These are phyloP conservation scores for Trichoderma semiorbis DNA, from an alignment of 2,329 filamentous ascomycete genomes.

Conservation along the genomic window DNA sequence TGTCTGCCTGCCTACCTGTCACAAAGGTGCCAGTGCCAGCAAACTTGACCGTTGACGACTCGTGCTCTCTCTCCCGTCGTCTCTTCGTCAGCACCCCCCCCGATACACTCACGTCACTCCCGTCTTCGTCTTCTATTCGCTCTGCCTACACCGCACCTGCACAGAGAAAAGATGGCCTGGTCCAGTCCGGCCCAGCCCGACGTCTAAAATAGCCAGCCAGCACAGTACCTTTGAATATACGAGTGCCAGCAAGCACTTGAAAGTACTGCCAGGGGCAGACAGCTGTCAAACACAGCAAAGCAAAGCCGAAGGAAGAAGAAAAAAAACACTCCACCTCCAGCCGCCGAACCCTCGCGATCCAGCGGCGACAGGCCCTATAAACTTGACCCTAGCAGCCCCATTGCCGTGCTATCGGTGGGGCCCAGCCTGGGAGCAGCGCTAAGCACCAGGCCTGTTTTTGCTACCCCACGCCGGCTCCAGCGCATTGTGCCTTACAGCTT, in stretches of 20 bases:
- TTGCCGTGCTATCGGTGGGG: slow-evolving; percentile 15
- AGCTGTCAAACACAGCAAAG: slow-evolving; percentile 7
- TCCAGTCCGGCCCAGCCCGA: slow-evolving; percentile 15
- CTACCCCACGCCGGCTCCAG: slow-evolving; percentile 18
- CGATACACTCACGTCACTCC: neutral
- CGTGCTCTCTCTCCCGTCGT: neutral
- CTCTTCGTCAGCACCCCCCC: neutral
- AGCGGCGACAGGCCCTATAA: slow-evolving; percentile 10
- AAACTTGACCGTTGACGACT: neutral
- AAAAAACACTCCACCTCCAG: slow-evolving; percentile 4
- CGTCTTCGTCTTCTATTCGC: neutral
- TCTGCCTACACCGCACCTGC: neutral
- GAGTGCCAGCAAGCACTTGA: neutral
- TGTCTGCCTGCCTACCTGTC: neutral
- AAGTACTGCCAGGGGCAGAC: slow-evolving; percentile 3
- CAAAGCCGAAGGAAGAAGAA: neutral
- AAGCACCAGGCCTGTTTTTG: slow-evolving; percentile 12
- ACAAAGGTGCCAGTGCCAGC: neutral
- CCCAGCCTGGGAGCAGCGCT: slow-evolving; percentile 14
- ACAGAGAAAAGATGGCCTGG: slow-evolving; percentile 1
- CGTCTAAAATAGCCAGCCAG: slow-evolving; percentile 9
- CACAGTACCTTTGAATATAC: slow-evolving; percentile 1
- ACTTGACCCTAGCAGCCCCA: slow-evolving; percentile 12
- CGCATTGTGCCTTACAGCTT: slow-evolving; percentile 19
- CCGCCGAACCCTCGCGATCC: slow-evolving; percentile 6